Percentiles rank a stretch among this genome's conserved stretches.
phyloP scores from a whole-genome alignment of 2,329 filamentous ascomycete species.

The Scopulariopsis brevicaulis region DNA sequence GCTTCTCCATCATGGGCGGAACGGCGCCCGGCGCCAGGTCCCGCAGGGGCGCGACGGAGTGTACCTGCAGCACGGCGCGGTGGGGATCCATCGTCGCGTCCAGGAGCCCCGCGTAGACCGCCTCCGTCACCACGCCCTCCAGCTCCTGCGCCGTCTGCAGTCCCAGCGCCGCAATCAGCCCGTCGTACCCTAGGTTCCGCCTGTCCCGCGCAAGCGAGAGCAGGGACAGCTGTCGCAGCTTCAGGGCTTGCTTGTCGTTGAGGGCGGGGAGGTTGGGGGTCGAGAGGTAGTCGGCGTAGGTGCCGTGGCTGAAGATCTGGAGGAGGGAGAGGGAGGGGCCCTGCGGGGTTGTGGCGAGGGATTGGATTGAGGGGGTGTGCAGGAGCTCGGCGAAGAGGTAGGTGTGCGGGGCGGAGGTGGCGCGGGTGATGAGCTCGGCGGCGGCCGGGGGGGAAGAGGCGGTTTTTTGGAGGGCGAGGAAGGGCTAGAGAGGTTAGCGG shows the following conservation, averaged over 20 bases:
- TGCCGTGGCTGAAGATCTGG: constrained; percentile 86
- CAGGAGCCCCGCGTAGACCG: constrained; percentile 78
- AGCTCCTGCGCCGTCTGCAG: constrained; percentile 59
- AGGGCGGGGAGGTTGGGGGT: constrained; percentile 56
- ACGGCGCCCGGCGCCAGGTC: constrained; percentile 70
- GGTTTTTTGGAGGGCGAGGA: constrained; percentile 77
- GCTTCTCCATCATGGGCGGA: constrained; percentile 52
- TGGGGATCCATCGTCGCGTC: constrained; percentile 74
- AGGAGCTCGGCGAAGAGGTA: constrained; percentile 95
- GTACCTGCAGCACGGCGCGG: constrained; percentile 62
- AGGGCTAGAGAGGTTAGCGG: constrained; percentile 50
- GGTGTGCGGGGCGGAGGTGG: constrained; percentile 80
- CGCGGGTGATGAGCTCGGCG: constrained; percentile 75
- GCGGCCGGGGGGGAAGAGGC: constrained; percentile 75
- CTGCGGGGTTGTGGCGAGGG: constrained; percentile 42
- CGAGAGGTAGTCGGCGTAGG: constrained; percentile 62
- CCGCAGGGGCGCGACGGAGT: constrained; percentile 72
- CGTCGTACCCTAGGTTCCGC: constrained; percentile 59
- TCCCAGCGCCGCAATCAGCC: constrained; percentile 54
- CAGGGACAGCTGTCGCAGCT: constrained; percentile 84
- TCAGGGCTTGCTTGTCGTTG: constrained; percentile 60
- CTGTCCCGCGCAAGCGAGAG: constrained; percentile 65
- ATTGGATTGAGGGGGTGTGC: constrained; percentile 65
- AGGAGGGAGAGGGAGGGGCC: constrained; percentile 57
- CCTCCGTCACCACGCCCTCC: constrained; percentile 76